Percentiles rank a stretch among this genome's conserved stretches.
phyloP scores from a whole-genome alignment of 2,329 filamentous ascomycete species.

The Xylariaceae sp. region DNA sequence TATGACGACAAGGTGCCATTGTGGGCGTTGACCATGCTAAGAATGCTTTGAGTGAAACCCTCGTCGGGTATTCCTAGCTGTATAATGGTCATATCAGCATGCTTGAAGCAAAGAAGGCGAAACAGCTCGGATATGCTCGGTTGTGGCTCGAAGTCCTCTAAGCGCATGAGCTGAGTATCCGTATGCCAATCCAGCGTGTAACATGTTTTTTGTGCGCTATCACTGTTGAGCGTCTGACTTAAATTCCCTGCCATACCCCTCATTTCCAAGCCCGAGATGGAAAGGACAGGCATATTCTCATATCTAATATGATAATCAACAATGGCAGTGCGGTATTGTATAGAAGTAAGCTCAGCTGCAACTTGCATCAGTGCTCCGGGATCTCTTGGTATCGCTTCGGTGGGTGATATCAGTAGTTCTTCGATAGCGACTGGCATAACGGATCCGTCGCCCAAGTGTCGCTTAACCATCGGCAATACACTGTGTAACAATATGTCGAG shows the following conservation, averaged over 20 bases:
- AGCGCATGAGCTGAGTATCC: conserved; percentile 10
- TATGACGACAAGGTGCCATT: background rate
- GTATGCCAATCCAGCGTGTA: conserved; percentile 12
- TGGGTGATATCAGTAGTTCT: conserved; percentile 8
- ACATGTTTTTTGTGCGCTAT: background rate
- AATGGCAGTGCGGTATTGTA: conserved; percentile 10
- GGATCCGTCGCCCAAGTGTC: conserved; percentile 8
- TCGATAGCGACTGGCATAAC: conserved; percentile 17
- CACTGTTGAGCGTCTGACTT: no score
- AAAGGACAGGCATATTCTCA: background rate
- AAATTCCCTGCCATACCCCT: conserved; percentile 6
- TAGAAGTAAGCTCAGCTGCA: conserved; percentile 7
- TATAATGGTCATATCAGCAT: background rate
- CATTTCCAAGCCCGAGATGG: conserved; percentile 8
- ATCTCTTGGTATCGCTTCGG: background rate
- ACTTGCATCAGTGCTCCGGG: conserved; percentile 6
- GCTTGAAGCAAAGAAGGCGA: conserved; percentile 9
- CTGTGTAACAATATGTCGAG: conserved; percentile 16
- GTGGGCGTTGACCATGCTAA: background rate
- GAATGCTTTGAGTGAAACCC: background rate
- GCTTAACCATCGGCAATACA: conserved; percentile 6
- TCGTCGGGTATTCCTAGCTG: background rate
- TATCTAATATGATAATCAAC: conserved; percentile 2
- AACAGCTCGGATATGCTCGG: conserved; percentile 7
- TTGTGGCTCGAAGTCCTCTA: background rate